phyloP scores from a whole-genome alignment of 2,329 filamentous ascomycete genomes.

The Remersonia thermophila region DNA sequence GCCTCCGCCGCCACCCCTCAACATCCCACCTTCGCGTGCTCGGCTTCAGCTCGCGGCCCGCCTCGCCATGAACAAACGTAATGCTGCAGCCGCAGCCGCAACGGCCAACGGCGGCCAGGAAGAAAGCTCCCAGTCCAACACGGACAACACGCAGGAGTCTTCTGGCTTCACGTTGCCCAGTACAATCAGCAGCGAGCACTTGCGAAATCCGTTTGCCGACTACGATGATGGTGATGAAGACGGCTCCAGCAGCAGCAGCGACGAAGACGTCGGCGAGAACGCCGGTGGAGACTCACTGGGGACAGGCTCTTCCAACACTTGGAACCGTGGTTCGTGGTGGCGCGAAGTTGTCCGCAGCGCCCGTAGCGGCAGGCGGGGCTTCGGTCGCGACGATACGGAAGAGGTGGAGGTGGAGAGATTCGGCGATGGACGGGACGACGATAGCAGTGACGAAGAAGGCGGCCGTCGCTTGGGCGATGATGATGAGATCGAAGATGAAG shows the following conservation, averaged over 20 bases:
- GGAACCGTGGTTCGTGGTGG: constrained; percentile 27
- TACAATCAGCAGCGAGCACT: constrained; percentile 17
- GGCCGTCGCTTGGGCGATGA: constrained; percentile 37
- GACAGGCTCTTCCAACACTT: constrained; percentile 19
- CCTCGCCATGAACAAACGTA: constrained; percentile 61
- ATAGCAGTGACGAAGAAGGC: constrained; percentile 28
- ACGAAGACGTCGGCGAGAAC: constrained; percentile 23
- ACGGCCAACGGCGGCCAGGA: constrained; percentile 28
- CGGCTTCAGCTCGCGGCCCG: constrained; percentile 82
- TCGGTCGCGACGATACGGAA: constrained; percentile 9
- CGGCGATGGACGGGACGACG: constrained; percentile 25
- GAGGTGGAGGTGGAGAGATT: constrained; percentile 19
- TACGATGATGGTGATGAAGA: constrained; percentile 38
- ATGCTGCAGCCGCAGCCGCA: constrained; percentile 29
- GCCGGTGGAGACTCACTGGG: constrained; percentile 25
- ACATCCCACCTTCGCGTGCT: constrained; percentile 75
- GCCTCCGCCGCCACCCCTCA: constrained; percentile 66
- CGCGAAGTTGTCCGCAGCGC: constrained; percentile 21
- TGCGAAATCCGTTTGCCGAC: constrained; percentile 44
- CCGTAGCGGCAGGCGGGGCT: constrained; percentile 7
- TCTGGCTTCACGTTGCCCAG: constrained; percentile 15
- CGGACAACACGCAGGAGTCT: constrained; percentile 20
- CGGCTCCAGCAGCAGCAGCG: constrained; percentile 41
- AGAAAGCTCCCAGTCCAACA: constrained; percentile 19
- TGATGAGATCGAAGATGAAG: constrained; percentile 47